A percentile compares a stretch with the other conserved stretches of the same genome.
These are phyloP conservation scores for Chlamydomonas schloesseri DNA, from an alignment of 139 green algal genomes.

Conservation along the genomic window DNA sequence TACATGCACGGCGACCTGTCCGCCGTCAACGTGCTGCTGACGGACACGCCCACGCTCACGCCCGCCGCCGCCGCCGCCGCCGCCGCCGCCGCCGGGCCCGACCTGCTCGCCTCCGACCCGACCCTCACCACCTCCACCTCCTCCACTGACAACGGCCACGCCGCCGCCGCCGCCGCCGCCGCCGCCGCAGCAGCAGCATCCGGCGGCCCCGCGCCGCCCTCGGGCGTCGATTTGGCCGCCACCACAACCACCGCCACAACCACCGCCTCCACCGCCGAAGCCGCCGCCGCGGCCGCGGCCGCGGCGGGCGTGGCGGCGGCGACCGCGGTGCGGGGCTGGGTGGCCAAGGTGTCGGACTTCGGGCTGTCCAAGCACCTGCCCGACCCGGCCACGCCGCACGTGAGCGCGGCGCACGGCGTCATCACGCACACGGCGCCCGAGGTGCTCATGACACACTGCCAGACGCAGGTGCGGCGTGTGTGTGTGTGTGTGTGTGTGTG, in stretches of 20 bases:
- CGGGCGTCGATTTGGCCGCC: not conserved
- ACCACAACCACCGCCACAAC: not conserved
- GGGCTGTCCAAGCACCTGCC: slow-evolving; percentile 20
- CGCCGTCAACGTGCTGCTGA: slow-evolving; percentile 12
- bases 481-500: not conserved
- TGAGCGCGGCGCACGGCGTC: slow-evolving; percentile 24
- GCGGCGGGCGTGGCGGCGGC: not conserved
- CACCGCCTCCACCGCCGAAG: not conserved
- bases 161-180: too few relatives aligned
- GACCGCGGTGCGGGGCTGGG: not conserved
- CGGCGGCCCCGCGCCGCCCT: too few relatives aligned
- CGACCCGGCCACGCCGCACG: not conserved
- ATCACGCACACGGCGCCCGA: slow-evolving; percentile 41
- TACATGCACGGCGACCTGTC: slow-evolving; percentile 44
- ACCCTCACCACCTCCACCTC: too few relatives aligned
- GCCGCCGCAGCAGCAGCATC: too few relatives aligned
- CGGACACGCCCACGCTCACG: not conserved
- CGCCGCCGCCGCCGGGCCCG: not conserved
- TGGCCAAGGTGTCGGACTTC: slow-evolving; percentile 45
- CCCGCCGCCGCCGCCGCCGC: not conserved
- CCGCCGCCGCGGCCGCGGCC: not conserved
- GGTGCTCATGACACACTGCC: slow-evolving; percentile 10
- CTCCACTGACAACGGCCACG: too few relatives aligned
- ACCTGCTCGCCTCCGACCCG: too few relatives aligned
- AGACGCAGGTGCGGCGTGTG: slow-evolving; percentile 17